Conservation (phyloP, 192 early-diverging fungal species). For the Backusella mclennaniae region DNA sequence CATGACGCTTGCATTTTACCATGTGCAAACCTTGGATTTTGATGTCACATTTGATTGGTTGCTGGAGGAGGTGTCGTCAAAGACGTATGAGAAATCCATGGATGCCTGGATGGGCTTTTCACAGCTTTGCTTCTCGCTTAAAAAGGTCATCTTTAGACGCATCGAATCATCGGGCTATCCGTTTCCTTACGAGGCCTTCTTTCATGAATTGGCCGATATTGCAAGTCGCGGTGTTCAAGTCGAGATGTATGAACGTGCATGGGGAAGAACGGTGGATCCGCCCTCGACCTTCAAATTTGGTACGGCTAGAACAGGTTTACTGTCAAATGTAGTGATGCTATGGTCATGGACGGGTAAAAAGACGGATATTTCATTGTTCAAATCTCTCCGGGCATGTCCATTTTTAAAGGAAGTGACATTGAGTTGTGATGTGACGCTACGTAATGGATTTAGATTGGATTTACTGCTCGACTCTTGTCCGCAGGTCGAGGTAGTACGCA, state of each 20-base stretch:
- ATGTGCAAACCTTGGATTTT: constrained; percentile 9
- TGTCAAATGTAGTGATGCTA: neutral
- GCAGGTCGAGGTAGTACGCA: neutral
- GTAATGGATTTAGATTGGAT: constrained; percentile 3
- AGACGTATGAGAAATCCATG: constrained; percentile 2
- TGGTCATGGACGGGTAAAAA: constrained; percentile 16
- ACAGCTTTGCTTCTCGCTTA: neutral
- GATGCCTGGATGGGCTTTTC: constrained; percentile 18
- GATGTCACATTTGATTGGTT: constrained; percentile 16
- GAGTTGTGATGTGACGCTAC: neutral
- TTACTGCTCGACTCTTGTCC: neutral
- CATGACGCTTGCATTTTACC: constrained; percentile 9
- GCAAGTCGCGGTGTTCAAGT: neutral
- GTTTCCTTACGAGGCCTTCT: constrained; percentile 10
- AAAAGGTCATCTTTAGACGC: constrained; percentile 5
- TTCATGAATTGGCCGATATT: constrained; percentile 5
- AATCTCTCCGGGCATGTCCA: neutral
- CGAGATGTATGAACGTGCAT: constrained; percentile 1
- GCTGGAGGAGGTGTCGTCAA: neutral
- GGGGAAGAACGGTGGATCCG: constrained; percentile 3
- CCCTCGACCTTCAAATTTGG: neutral
- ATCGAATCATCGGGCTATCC: neutral
- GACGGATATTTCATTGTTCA: constrained; percentile 6
- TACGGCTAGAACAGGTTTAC: neutral
- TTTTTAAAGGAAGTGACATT: neutral